These are phyloP conservation scores for Eucalyptus polybractea DNA, from an alignment of 345 rosid genomes.

Conservation along the genomic window DNA sequence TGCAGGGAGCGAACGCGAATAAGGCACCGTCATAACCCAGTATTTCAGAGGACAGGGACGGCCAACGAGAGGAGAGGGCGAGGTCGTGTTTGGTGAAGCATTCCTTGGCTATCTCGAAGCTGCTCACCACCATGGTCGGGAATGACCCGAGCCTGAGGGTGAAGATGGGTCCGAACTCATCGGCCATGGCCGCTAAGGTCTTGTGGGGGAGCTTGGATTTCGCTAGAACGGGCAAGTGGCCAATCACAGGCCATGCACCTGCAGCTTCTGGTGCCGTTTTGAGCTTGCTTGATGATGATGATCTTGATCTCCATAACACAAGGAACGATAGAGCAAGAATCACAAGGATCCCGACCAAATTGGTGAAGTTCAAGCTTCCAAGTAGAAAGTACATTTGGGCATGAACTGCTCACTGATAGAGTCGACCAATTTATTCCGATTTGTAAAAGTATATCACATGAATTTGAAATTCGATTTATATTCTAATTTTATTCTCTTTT, in stretches of 20 bases:
- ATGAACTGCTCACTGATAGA: not conserved
- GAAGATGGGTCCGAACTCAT: slow-evolving; percentile 26
- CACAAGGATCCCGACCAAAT: not conserved
- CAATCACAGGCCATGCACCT: slow-evolving; percentile 20
- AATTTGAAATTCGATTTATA: not conserved
- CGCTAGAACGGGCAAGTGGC: slow-evolving; percentile 17
- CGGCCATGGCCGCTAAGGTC: slow-evolving; percentile 14
- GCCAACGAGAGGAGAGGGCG: slow-evolving; percentile 12
- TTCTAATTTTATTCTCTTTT: not conserved
- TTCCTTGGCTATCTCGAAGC: slow-evolving; percentile 6
- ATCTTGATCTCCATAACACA: not conserved
- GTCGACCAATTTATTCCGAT: not conserved
- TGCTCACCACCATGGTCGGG: slow-evolving; percentile 14
- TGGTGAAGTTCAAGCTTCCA: not conserved
- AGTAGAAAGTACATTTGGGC: not conserved
- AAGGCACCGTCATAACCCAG: slow-evolving; percentile 10
- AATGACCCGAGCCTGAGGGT: slow-evolving; percentile 14
- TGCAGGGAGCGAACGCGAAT: slow-evolving; percentile 1
- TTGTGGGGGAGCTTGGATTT: slow-evolving; percentile 8
- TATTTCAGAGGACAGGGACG: not conserved
- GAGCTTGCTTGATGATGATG: not conserved
- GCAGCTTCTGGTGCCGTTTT: not conserved
- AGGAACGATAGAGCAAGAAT: not conserved
- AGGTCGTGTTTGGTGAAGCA: slow-evolving; percentile 17
- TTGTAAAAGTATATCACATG: not conserved